phyloP scores from a whole-genome alignment of 768 basidiomycete species.

The Coprinopsis strossmayeri region DNA sequence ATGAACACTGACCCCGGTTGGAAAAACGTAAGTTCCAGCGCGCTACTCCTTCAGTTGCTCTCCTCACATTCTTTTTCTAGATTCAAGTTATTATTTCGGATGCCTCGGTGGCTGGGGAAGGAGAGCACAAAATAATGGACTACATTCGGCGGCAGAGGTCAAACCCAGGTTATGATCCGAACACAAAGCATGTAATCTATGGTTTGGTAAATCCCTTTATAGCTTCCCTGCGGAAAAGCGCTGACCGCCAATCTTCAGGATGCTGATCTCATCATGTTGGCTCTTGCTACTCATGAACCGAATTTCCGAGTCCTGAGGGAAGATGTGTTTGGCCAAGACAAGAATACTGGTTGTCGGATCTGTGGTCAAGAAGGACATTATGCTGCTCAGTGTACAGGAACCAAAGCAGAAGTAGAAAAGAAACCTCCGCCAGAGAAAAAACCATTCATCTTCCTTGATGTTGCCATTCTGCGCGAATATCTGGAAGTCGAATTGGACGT shows the following conservation, averaged over 20 bases:
- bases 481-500: constrained; percentile 93
- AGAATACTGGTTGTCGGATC: constrained; percentile 77
- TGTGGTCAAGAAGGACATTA: constrained; percentile 96
- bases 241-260: constrained; percentile 44
- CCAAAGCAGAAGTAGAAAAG: constrained; percentile 62
- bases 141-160: constrained; percentile 87
- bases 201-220: constrained; percentile 60
- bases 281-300: constrained; percentile 97
- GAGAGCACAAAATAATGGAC: constrained; percentile 99
- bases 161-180: constrained; percentile 88
- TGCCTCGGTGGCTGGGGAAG: constrained; percentile 95
- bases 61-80: constrained; percentile 30
- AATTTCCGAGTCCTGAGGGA: constrained; percentile 95
- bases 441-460: constrained; percentile 99
- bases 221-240: constrained; percentile 9
- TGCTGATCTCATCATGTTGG: constrained; percentile 98
- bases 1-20: constrained; percentile 94
- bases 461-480: constrained; percentile 93
- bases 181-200: constrained; percentile 95
- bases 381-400: constrained; percentile 89
- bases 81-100: constrained; percentile 96
- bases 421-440: constrained; percentile 73
- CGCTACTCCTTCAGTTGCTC: background rate
- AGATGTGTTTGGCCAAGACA: constrained; percentile 88
- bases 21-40: constrained; percentile 62